phyloP scores from a whole-genome alignment of 2,329 filamentous ascomycete species.

The Diaporthe citriasiana region DNA sequence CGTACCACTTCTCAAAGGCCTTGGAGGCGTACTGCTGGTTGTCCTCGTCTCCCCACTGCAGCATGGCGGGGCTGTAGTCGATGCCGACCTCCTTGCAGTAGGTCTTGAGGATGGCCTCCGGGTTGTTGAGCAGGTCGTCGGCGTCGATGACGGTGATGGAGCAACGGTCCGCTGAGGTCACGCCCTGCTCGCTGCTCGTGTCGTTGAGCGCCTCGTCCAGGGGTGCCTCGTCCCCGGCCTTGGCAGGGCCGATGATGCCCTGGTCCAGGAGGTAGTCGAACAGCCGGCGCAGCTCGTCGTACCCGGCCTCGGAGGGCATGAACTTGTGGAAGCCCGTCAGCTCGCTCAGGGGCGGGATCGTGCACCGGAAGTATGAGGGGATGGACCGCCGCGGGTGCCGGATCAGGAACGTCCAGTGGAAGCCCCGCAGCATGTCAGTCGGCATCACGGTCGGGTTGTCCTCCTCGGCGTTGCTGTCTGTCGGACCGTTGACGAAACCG shows the following conservation, averaged over 20 bases:
- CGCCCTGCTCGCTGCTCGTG: slow-evolving; percentile 31
- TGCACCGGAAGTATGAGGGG: slow-evolving; percentile 95
- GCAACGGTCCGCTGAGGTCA: slow-evolving; percentile 3
- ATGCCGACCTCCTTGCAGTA: slow-evolving; percentile 89
- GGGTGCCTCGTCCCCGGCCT: slow-evolving; percentile 60
- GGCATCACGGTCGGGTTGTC: slow-evolving; percentile 91
- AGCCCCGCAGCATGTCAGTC: slow-evolving; percentile 77
- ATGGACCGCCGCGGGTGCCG: slow-evolving; percentile 93
- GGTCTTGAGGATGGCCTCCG: slow-evolving; percentile 78
- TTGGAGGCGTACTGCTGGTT: slow-evolving; percentile 77
- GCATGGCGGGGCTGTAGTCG: slow-evolving; percentile 82
- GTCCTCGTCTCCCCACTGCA: slow-evolving; percentile 85
- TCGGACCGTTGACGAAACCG: slow-evolving; percentile 49
- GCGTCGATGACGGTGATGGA: slow-evolving; percentile 89
- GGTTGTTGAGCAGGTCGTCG: slow-evolving; percentile 92
- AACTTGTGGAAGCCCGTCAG: slow-evolving; percentile 90
- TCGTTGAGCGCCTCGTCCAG: slow-evolving; percentile 47
- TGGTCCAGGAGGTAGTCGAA: slow-evolving; percentile 86
- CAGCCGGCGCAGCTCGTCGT: slow-evolving; percentile 85
- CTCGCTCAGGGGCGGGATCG: slow-evolving; percentile 85
- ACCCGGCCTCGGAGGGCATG: slow-evolving; percentile 90
- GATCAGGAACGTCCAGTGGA: slow-evolving; percentile 97
- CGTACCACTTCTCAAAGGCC: slow-evolving; percentile 96
- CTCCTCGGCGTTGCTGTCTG: slow-evolving; percentile 62
- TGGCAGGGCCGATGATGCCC: slow-evolving; percentile 77